Evolutionary conservation across 805 yeast species (phyloP).

Genomic region (Vanderwaltozyma verrucispora): DNA sequence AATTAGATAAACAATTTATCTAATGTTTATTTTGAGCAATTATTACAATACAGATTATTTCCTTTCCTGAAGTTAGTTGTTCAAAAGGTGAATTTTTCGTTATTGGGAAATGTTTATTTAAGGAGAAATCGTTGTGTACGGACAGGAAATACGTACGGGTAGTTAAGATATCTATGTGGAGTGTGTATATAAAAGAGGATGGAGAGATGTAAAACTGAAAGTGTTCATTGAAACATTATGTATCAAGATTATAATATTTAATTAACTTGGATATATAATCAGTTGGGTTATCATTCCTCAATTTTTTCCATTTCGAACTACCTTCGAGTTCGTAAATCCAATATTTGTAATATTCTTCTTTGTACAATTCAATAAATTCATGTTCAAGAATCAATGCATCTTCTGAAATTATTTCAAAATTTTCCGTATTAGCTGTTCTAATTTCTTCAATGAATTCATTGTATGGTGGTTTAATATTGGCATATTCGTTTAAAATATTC

Average conservation of each 20-base stretch:
- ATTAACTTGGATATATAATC: conserved; percentile 5
- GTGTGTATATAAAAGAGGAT: too few relatives aligned
- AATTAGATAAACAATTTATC: too few relatives aligned
- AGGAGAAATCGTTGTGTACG: too few relatives aligned
- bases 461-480: neutral
- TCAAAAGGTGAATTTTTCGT: too few relatives aligned
- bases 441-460: conserved; percentile 3
- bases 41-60: too few relatives aligned
- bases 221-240: too few relatives aligned
- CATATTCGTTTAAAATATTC: conserved; percentile 7
- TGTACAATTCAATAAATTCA: conserved; percentile 33
- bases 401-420: conserved; percentile 8
- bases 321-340: conserved; percentile 35
- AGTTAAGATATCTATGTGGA: too few relatives aligned
- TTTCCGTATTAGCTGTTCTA: conserved; percentile 1
- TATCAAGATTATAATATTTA: conserved; percentile 5
- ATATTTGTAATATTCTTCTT: conserved; percentile 36
- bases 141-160: too few relatives aligned
- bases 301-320: conserved; percentile 25
- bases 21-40: too few relatives aligned
- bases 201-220: too few relatives aligned
- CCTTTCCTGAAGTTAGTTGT: too few relatives aligned
- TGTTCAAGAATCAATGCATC: conserved; percentile 50
- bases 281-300: conserved; percentile 22
- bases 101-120: too few relatives aligned